phyloP scores from a whole-genome alignment of 208 protist genomes.

The Acanthamoeba rhysodes region DNA sequence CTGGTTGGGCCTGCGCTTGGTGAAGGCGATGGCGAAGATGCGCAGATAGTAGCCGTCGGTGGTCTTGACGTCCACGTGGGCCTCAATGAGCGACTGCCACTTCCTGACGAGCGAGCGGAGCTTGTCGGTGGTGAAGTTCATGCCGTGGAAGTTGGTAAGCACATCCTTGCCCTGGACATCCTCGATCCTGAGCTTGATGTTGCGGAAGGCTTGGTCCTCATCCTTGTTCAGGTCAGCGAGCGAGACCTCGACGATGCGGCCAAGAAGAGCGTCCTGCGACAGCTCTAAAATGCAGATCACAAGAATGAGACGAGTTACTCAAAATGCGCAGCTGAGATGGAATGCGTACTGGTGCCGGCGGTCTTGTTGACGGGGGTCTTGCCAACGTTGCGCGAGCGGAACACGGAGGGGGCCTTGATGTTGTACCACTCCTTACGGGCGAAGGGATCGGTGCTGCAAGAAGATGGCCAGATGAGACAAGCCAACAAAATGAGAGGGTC shows the following conservation, averaged over 20 bases:
- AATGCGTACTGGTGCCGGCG: slow-evolving; percentile 92
- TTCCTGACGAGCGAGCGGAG: slow-evolving; percentile 98
- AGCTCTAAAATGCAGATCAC: slow-evolving; percentile 86
- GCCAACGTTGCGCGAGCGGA: slow-evolving; percentile 95
- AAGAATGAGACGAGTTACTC: background rate
- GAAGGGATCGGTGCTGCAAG: slow-evolving; percentile 96
- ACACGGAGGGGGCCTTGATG: slow-evolving; percentile 97
- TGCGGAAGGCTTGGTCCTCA: slow-evolving; percentile 95
- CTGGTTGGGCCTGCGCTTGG: slow-evolving; percentile 93
- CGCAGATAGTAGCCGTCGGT: slow-evolving; percentile 98
- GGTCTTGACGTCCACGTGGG: slow-evolving; percentile 96
- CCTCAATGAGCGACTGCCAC: slow-evolving; percentile 99
- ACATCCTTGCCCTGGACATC: slow-evolving; percentile 97
- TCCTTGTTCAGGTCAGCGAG: slow-evolving; percentile 98
- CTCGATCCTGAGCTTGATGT: slow-evolving; percentile 97
- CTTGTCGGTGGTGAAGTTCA: slow-evolving; percentile 99
- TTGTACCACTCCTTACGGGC: slow-evolving; percentile 99
- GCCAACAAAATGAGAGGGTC: background rate
- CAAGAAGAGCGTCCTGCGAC: slow-evolving; percentile 96
- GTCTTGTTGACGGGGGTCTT: slow-evolving; percentile 99
- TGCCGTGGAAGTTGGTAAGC: slow-evolving; percentile 99
- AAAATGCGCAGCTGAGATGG: slow-evolving; percentile 15
- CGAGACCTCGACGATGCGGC: slow-evolving; percentile 98
- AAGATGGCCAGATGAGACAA: background rate
- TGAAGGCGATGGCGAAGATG: slow-evolving; percentile 99